phyloP scores from a whole-genome alignment of 495 filamentous ascomycete species.

The Penicillium cataractarum region DNA sequence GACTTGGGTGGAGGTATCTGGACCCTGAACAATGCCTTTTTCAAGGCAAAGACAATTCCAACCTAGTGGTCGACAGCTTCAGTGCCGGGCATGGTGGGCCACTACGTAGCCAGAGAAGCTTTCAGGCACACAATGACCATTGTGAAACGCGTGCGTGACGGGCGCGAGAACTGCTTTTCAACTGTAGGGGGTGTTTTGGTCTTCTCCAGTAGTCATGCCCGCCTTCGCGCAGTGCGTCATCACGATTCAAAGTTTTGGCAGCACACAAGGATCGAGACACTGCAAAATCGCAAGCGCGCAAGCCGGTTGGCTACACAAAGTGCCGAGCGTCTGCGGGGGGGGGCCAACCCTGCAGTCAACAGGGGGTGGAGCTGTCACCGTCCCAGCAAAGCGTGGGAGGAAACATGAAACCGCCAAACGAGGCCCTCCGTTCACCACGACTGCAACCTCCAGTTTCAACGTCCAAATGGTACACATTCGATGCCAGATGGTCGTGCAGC shows the following conservation, averaged over 20 bases:
- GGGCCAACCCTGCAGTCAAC: neutral
- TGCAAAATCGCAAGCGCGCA: constrained; percentile 13
- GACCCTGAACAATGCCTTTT: constrained; percentile 6
- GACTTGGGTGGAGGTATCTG: neutral
- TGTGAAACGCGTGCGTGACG: neutral
- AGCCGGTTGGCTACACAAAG: constrained; percentile 4
- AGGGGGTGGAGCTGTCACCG: constrained; percentile 21
- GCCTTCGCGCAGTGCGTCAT: constrained; percentile 18
- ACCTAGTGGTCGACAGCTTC: neutral
- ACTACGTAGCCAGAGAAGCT: neutral
- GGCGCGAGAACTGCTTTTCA: neutral
- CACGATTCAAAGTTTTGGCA: constrained; percentile 9
- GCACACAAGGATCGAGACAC: constrained; percentile 21
- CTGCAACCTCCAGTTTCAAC: constrained; percentile 17
- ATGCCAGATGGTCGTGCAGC: constrained; percentile 2
- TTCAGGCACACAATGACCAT: neutral
- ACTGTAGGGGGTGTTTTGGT: neutral
- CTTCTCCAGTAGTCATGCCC: neutral
- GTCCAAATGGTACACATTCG: neutral
- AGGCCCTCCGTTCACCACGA: constrained; percentile 3
- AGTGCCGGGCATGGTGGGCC: neutral
- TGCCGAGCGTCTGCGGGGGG: neutral
- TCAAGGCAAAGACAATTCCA: neutral
- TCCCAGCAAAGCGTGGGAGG: constrained; percentile 4
- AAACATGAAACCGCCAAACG: constrained; percentile 20